A percentile compares a stretch with the other conserved stretches of the same genome.
phyloP scores from a whole-genome alignment of 1,284 basidiomycete genomes.

The Tilletiopsis washingtonensis region DNA sequence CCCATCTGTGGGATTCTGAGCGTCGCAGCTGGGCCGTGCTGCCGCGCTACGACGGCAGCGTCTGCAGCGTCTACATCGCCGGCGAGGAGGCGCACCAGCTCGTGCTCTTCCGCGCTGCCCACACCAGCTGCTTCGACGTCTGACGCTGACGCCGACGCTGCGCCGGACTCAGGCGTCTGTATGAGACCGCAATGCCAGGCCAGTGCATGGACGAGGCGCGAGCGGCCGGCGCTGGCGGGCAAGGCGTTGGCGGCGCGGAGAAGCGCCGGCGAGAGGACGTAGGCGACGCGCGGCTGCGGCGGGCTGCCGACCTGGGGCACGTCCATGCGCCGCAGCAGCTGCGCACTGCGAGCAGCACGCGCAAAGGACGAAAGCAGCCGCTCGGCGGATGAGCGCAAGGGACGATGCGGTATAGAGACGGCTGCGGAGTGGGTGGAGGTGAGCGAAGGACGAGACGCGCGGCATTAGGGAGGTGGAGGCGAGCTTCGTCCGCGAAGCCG shows the following conservation, averaged over 20 bases:
- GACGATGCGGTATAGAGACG: no score
- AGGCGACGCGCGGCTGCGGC: slow-evolving; percentile 49
- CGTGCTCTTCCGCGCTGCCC: neutral
- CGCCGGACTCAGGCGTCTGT: slow-evolving; percentile 2
- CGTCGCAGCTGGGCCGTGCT: neutral
- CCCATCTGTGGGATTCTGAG: slow-evolving; percentile 8
- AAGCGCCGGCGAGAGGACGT: slow-evolving; percentile 58
- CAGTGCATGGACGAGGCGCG: slow-evolving; percentile 68
- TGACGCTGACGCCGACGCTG: neutral
- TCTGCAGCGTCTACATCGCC: neutral
- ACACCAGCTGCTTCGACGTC: neutral
- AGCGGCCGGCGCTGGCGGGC: slow-evolving; percentile 75
- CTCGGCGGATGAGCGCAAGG: no score
- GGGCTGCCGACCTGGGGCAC: no score
- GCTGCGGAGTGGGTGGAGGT: no score
- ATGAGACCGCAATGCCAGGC: slow-evolving; percentile 23
- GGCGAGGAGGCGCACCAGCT: slow-evolving; percentile 1
- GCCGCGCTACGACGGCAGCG: neutral
- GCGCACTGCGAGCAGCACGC: no score
- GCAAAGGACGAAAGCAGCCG: no score
- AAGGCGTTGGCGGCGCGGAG: slow-evolving; percentile 59
- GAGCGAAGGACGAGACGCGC: no score
- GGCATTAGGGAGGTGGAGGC: no score
- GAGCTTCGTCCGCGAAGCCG: no score
- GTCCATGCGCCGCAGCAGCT: no score